Conservation (phyloP, 2,329 filamentous ascomycete genomes). For the Xylariaceae sp. region DNA sequence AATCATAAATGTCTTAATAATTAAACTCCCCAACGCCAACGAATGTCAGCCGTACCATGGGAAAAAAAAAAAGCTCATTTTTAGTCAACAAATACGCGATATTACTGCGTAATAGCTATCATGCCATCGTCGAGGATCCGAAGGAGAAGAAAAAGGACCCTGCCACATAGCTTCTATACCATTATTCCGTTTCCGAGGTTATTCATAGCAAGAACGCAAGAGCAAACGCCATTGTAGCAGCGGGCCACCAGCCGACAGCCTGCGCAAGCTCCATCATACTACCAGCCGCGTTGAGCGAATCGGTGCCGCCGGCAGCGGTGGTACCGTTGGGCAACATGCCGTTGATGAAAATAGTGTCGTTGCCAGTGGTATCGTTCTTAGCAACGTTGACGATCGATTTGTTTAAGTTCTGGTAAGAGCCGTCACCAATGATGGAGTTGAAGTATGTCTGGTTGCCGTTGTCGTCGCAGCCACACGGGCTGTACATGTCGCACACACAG, state of each 20-base stretch:
- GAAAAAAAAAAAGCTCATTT: too few relatives aligned
- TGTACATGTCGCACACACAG: conserved; percentile 64
- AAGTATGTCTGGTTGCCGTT: conserved; percentile 68
- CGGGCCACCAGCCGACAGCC: conserved; percentile 57
- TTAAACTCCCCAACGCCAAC: conserved; percentile 18
- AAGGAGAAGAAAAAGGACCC: background rate
- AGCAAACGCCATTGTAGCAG: conserved; percentile 50
- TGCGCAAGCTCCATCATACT: conserved; percentile 43
- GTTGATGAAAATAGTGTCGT: conserved; percentile 70
- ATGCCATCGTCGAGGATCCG: background rate
- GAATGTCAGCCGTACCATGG: conserved; percentile 1
- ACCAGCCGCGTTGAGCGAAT: conserved; percentile 46
- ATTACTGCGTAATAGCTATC: too few relatives aligned
- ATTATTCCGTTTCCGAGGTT: background rate
- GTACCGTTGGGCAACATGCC: conserved; percentile 76
- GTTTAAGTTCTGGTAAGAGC: conserved; percentile 65
- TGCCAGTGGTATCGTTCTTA: conserved; percentile 64
- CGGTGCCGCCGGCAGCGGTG: conserved; percentile 55
- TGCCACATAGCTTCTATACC: background rate
- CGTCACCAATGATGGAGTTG: conserved; percentile 68
- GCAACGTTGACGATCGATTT: conserved; percentile 66
- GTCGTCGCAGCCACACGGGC: conserved; percentile 64
- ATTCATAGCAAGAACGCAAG: conserved; percentile 50
- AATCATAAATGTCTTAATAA: background rate
- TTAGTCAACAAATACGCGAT: too few relatives aligned